phyloP scores from a whole-genome alignment of 1,139 yeast species.

The Nadsonia commutata region DNA sequence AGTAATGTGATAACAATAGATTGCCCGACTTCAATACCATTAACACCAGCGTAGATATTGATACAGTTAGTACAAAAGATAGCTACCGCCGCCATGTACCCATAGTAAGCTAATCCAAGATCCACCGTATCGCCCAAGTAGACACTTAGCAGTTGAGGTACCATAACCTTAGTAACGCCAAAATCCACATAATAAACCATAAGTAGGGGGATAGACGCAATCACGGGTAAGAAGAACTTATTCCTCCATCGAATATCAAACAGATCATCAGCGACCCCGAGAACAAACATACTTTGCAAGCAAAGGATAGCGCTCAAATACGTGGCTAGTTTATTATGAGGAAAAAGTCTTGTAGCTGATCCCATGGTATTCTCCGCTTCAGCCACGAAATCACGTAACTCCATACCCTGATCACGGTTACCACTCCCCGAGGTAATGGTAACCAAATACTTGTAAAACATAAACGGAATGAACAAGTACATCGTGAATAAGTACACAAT shows the following conservation, averaged over 20 bases:
- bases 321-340: slow-evolving; percentile 75
- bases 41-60: slow-evolving; percentile 88
- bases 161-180: slow-evolving; percentile 78
- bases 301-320: slow-evolving; percentile 75
- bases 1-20: slow-evolving; percentile 62
- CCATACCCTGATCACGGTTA: slow-evolving; percentile 29
- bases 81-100: slow-evolving; percentile 80
- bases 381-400: slow-evolving; percentile 10
- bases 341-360: slow-evolving; percentile 30
- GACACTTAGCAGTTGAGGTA: slow-evolving; percentile 53
- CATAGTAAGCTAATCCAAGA: slow-evolving; percentile 65
- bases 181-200: slow-evolving; percentile 89
- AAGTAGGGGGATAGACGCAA: slow-evolving; percentile 81
- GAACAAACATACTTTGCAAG: slow-evolving; percentile 64
- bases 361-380: slow-evolving; percentile 10
- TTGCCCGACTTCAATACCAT: slow-evolving; percentile 95
- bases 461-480: slow-evolving; percentile 78
- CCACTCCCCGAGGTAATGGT: slow-evolving; percentile 44
- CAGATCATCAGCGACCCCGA: slow-evolving; percentile 88
- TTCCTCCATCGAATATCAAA: slow-evolving; percentile 96
- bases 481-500: slow-evolving; percentile 65
- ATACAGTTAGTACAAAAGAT: slow-evolving; percentile 96
- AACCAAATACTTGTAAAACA: slow-evolving; percentile 69
- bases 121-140: slow-evolving; percentile 37
- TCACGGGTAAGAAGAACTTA: slow-evolving; percentile 87